Evolutionary conservation across 495 filamentous ascomycete genomes (phyloP), one percentile per base, ranked within the genome.

Genomic region (Rostrohypoxylon terebratum): DNA sequence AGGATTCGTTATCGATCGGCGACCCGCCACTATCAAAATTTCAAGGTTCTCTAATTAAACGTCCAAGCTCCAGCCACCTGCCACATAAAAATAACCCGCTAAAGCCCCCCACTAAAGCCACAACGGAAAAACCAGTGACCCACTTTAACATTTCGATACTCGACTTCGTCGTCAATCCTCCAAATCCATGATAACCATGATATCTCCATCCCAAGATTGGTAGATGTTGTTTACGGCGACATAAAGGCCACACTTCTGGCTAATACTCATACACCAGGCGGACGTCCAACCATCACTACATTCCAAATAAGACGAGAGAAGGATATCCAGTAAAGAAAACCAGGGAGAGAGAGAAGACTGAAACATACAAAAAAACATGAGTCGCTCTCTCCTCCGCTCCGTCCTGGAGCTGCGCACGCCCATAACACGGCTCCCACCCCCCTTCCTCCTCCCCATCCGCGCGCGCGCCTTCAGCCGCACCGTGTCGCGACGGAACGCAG

Each of bases 361-460:
- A 20, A 14, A 16, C 10, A 21, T 2, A 13, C 6, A 9, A 7
- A 68, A 66, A 33, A n/a, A n/a, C n/a, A 85, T 85, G 83, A 85
- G 83, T 75, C 76, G 81, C 54, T 71, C 79, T 59, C 77, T 83
- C 40, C 74, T 85, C 54, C 82, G 83, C 81, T 82, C 83, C 81
- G 75, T 81, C 65, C 69, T 82, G 80, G 83, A 81, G 81, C 81
- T 85, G 62, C 77, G 81, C 59, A 69, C 77, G 13, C 77, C 81
- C 11, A 62, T 77, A 57, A 70, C 77, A 21, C 77, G 78, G 23
- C 77, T 81, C 9, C 73, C 79, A 31, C 75, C 72, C 5, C 58
- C 75, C 59, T 79, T 76, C 69, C 74, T 75, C 59, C 75, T 81
- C 33, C 75, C 77, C n/a, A 77, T 77, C 21, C 73, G 68, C 47